Percentiles rank a stretch among this genome's conserved stretches.
phyloP scores from a whole-genome alignment of 257 asterid genomes.

The Nemophila menziesii region DNA sequence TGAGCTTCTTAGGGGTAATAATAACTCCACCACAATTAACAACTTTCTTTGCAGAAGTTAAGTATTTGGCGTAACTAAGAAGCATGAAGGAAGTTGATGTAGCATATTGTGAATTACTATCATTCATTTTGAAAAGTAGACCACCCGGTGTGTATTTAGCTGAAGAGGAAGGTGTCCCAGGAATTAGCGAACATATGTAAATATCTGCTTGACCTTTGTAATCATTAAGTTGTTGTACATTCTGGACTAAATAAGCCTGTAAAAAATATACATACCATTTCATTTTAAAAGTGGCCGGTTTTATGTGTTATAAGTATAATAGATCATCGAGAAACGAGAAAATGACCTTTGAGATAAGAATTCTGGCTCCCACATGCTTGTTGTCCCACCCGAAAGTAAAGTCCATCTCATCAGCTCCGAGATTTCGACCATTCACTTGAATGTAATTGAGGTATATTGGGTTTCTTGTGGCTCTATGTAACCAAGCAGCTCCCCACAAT shows the following conservation, averaged over 20 bases:
- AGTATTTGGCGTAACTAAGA: slow-evolving; percentile 80
- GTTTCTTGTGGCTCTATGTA: slow-evolving; percentile 72
- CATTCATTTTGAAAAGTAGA: slow-evolving; percentile 83
- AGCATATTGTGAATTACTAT: slow-evolving; percentile 84
- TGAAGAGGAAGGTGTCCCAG: slow-evolving; percentile 60
- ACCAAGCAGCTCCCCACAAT: slow-evolving; percentile 99
- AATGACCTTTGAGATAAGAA: slow-evolving; percentile 78
- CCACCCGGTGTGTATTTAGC: slow-evolving; percentile 96
- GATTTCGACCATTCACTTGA: slow-evolving; percentile 74
- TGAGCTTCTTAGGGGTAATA: slow-evolving; percentile 60
- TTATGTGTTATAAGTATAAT: too few species aligned
- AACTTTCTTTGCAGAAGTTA: slow-evolving; percentile 46
- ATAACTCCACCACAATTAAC: slow-evolving; percentile 71
- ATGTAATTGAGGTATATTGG: slow-evolving; percentile 67
- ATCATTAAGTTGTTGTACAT: slow-evolving; percentile 70
- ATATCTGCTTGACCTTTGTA: slow-evolving; percentile 92
- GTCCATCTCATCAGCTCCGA: slow-evolving; percentile 86
- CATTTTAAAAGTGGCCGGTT: background rate
- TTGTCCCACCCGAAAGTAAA: slow-evolving; percentile 96
- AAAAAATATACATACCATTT: background rate
- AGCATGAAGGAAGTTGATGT: slow-evolving; percentile 80
- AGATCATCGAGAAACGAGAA: too few species aligned
- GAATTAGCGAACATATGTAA: slow-evolving; percentile 78
- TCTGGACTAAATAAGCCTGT: slow-evolving; percentile 90
- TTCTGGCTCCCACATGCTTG: slow-evolving; percentile 94